Evolutionary conservation across 192 early-diverging fungal species (phyloP), one percentile per base, ranked within the genome.

Genomic region (Linnemannia exigua): DNA sequence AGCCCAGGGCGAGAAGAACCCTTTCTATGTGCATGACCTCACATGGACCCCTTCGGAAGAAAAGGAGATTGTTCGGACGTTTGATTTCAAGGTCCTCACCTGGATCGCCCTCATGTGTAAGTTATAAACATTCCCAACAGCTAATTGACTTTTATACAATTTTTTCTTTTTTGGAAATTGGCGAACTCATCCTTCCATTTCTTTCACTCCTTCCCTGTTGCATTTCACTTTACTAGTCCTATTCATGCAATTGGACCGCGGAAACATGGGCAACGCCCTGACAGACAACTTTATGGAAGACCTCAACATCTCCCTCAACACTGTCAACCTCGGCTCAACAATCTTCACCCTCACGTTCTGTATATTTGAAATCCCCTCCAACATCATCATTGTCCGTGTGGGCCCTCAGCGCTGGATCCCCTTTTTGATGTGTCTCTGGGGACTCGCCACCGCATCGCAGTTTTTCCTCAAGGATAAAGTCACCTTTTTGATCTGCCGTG

Each of bases 351-450:
- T 82, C 28, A 84, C 82, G 17, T 91, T 91, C 61, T 79, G 77
- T 76, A 8, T 79, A 0, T 86, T 86, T 37, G 89, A 90, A 37
- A 73, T 93, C 19, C 91, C 91, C 3, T 90, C 89, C 15, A 90
- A 91, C 61, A 75, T 90, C 46, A 81, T 93, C 52, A 88, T 89
- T 35, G 87, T 84, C 28, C 73, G 74, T 16, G 63, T 87, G 19
- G 92, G 92, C 22, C 80, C 91, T 46, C 89, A 92, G 70, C 72
- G 79, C 9, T 93, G 91, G 91, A 91, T 93, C 52, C 91, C 92
- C 1, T 78, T 91, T 33, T 71, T 91, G 11, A 85, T 84, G 80
- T 79, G 73, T 37, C 41, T 81, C 44, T 83, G 77, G 76, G 79
- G 61, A 19, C 2, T 77, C 12, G 37, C 79, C 0, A 81, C 85